Conservation (phyloP, 352 stramenopile species). For the Pythium periplocum region DNA sequence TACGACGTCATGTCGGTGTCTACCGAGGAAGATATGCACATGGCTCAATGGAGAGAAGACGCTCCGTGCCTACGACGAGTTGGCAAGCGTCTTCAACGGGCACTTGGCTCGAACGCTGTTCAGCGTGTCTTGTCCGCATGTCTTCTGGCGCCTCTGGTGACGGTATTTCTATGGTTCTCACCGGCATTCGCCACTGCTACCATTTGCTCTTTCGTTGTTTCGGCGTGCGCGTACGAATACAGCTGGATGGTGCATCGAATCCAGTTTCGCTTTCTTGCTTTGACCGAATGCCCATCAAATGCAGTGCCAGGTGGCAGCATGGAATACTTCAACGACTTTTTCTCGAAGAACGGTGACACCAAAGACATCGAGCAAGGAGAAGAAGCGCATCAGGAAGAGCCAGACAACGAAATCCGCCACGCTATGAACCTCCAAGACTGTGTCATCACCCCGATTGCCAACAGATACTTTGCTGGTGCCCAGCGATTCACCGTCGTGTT, state of each 20-base stretch:
- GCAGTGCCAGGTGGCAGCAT: not conserved
- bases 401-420: conserved; percentile 6
- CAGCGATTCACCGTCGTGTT: conserved; percentile 46
- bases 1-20: too few species aligned
- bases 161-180: conserved; percentile 57
- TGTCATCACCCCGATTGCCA: conserved; percentile 5
- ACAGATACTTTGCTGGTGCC: conserved; percentile 27
- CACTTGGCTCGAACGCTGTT: conserved; percentile 28
- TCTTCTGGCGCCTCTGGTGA: conserved; percentile 58
- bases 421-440: conserved; percentile 4
- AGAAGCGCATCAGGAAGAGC: not conserved
- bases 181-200: conserved; percentile 57
- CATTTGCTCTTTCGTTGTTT: conserved; percentile 58
- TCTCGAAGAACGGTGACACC: not conserved
- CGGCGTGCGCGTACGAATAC: conserved; percentile 68
- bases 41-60: too few species aligned
- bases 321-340: not conserved
- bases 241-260: conserved; percentile 67
- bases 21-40: too few species aligned
- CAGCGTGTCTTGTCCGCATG: conserved; percentile 57
- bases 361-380: not conserved
- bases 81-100: too few species aligned
- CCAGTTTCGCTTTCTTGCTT: conserved; percentile 32
- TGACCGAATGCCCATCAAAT: not conserved
- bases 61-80: too few species aligned